Base-by-base conservation (phyloP, 2,329 filamentous ascomycete genomes). In the Monosporascus sp. region DNA sequence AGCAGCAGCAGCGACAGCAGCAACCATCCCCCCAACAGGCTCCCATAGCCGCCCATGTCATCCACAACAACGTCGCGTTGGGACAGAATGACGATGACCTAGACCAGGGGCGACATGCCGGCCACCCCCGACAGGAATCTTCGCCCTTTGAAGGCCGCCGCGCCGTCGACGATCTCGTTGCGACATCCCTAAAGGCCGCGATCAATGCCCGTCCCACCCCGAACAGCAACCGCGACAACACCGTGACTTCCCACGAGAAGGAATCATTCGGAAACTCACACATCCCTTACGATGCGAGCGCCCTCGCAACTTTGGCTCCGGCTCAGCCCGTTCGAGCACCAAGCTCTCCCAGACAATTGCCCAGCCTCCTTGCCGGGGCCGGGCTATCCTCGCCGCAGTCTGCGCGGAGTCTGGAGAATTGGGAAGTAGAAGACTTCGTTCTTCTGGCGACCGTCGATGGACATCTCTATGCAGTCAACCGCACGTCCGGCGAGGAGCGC, bases 351-450 rank as follows among this genome's bases (percentile, higher is more conserved):
- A 83, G 84, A 70, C 70, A 77, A 69, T 77, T 78, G 70, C 82
- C 81, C 75, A 81, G 79, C 69, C 73, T 72, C 60, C 70, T 67
- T 54, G 62, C 75, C 53, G 77, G 80, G 71, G 79, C 80, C 71
- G 85, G 85, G 66, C 79, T 88, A 73, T 82, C 87, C 78, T 86
- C 89, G 88, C 88, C 87, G 87, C 87, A 89, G 71, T 80, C 81
- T 88, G 93, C 91, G 92, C 92, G 93, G 85, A 95, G 88, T 81
- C 81, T 97, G 83, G 88, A 92, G 84, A 93, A 97, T 78, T 97
- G 93, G 93, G 91, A 97, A 88, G 92, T 97, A 77, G 93, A 97
- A 89, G 92, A 97, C 80, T 96, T 97, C 84, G 89, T 97, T 78
- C 90, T 99, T 80, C 81, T 99, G 88, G 93, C 94, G 89, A 97